Percentiles rank a stretch among this genome's conserved stretches.
These are phyloP conservation scores for Eugenia klotzschiana DNA, from an alignment of 441 rosid genomes.

Conservation along the genomic window DNA sequence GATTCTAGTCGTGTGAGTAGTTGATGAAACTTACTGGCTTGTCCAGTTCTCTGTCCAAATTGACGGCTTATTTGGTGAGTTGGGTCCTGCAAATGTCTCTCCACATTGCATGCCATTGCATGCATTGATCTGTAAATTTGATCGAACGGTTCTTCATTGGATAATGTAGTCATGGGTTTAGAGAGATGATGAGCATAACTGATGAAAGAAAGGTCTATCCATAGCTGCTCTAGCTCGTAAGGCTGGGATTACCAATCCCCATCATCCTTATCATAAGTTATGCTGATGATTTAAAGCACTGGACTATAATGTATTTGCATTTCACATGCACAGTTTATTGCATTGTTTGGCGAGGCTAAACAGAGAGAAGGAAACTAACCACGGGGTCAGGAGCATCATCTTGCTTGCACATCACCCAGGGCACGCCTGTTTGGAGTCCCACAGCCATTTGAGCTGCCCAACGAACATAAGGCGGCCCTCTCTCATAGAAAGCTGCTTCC, in stretches of 20 bases:
- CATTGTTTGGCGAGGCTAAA: not conserved
- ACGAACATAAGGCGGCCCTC: slow-evolving; percentile 38
- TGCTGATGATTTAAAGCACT: not conserved
- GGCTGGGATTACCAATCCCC: not conserved
- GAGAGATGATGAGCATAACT: not conserved
- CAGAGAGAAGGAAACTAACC: slow-evolving; percentile 21
- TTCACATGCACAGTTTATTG: not conserved
- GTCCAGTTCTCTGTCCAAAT: slow-evolving; percentile 97
- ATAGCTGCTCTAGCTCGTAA: not conserved
- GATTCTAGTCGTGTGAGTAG: not conserved
- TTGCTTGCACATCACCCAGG: slow-evolving; percentile 95
- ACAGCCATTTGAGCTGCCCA: slow-evolving; percentile 79
- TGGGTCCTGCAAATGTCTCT: slow-evolving; percentile 66
- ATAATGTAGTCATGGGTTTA: not conserved
- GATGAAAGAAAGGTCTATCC: not conserved
- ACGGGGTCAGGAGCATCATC: slow-evolving; percentile 72
- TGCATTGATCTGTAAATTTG: slow-evolving; percentile 47
- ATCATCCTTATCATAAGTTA: not conserved
- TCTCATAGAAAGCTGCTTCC: slow-evolving; percentile 31
- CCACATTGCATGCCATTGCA: slow-evolving; percentile 82
- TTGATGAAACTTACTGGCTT: slow-evolving; percentile 38
- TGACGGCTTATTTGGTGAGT: slow-evolving; percentile 61
- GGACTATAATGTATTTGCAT: not conserved
- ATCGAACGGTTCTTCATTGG: not conserved
- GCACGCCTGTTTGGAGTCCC: slow-evolving; percentile 67